A percentile compares a stretch with the other conserved stretches of the same genome.
phyloP scores from a whole-genome alignment of 352 stramenopile species.

The Saprolegnia diclina region DNA sequence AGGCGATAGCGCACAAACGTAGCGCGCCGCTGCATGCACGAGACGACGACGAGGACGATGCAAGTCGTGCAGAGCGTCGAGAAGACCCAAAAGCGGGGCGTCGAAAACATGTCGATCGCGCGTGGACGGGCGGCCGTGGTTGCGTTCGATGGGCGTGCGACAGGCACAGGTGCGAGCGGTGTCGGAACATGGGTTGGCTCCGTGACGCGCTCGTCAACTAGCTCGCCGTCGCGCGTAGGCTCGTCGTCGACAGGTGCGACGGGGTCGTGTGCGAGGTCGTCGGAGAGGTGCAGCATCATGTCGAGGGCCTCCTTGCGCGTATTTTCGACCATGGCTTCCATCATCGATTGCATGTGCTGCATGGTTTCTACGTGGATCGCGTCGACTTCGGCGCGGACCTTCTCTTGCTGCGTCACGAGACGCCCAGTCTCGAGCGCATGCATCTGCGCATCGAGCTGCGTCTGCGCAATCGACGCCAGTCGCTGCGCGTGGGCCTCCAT shows the following conservation, averaged over 20 bases:
- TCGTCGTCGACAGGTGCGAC: neutral
- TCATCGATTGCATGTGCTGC: constrained; percentile 24
- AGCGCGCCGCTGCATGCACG: constrained; percentile 16
- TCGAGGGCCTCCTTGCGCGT: constrained; percentile 23
- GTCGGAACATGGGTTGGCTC: neutral
- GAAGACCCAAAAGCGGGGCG: constrained; percentile 6
- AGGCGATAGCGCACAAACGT: constrained; percentile 4
- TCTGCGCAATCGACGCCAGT: constrained; percentile 1
- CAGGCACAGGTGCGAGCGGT: neutral
- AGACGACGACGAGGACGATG: neutral
- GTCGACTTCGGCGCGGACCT: constrained; percentile 14
- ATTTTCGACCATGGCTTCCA: constrained; percentile 17
- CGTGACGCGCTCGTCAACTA: neutral
- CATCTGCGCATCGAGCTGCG: constrained; percentile 6
- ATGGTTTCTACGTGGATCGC: constrained; percentile 24
- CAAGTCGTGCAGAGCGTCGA: neutral
- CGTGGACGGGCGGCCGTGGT: neutral
- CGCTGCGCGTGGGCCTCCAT: constrained; percentile 23
- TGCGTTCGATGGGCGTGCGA: neutral
- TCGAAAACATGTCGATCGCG: neutral
- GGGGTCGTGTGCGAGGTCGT: neutral
- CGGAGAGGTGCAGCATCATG: neutral
- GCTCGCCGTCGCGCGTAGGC: neutral
- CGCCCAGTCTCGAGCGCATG: neutral
- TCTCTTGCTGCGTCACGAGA: constrained; percentile 6